phyloP scores from a whole-genome alignment of 2,329 filamentous ascomycete species.

The Laburnicola sp. region DNA sequence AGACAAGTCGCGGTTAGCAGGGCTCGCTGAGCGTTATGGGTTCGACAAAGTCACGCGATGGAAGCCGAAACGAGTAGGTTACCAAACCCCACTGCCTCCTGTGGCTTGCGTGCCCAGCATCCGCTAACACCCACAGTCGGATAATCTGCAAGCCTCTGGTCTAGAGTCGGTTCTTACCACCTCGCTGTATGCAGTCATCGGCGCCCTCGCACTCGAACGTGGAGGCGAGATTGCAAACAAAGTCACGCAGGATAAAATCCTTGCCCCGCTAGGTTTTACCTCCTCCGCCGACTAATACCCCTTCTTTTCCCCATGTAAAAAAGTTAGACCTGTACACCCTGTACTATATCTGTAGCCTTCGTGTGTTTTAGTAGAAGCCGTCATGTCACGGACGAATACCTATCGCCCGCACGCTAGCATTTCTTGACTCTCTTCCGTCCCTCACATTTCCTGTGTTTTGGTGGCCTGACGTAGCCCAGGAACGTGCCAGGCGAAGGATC shows the following conservation, averaged over 20 bases:
- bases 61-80: constrained; percentile 78
- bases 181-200: constrained; percentile 81
- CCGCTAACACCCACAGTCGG: constrained; percentile 50
- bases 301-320: neutral
- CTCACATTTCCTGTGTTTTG: too few relatives aligned
- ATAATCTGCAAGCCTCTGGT: constrained; percentile 73
- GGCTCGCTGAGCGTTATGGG: constrained; percentile 70
- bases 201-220: constrained; percentile 84
- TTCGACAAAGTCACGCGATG: constrained; percentile 78
- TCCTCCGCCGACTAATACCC: constrained; percentile 19
- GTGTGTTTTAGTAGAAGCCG: neutral
- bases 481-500: too few relatives aligned
- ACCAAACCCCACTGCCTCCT: neutral
- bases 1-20: constrained; percentile 66
- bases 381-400: neutral
- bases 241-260: constrained; percentile 74
- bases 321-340: constrained; percentile 5
- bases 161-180: constrained; percentile 73
- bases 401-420: neutral
- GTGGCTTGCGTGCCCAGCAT: neutral
- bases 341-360: neutral
- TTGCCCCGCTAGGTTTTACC: constrained; percentile 53
- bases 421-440: too few relatives aligned
- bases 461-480: too few relatives aligned
- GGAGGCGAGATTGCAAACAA: constrained; percentile 77